Conservation (phyloP, 1,284 basidiomycete species). For the Takashimella koratensis region DNA sequence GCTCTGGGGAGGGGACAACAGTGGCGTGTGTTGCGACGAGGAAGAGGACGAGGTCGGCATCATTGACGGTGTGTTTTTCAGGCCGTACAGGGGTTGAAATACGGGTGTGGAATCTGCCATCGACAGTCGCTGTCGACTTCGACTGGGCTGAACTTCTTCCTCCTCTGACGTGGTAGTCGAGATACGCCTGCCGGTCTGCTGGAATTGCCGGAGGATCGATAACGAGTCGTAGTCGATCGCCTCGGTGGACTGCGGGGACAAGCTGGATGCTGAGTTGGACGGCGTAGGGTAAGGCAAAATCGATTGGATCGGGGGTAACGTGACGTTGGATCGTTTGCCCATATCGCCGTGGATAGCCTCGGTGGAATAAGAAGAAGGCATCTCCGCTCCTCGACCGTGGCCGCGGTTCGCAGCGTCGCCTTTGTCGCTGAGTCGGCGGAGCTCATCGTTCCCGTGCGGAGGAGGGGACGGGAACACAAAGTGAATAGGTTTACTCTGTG, state of each 20-base stretch:
- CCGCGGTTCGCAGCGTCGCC: not conserved
- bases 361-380: not conserved
- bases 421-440: not conserved
- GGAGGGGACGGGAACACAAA: slow-evolving; percentile 33
- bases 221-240: slow-evolving; percentile 11
- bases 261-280: not conserved
- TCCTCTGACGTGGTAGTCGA: slow-evolving; percentile 40
- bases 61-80: not conserved
- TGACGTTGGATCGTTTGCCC: slow-evolving; percentile 4
- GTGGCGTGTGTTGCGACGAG: not conserved
- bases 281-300: not conserved
- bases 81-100: not conserved
- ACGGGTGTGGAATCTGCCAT: not conserved
- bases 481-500: slow-evolving; percentile 24
- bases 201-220: slow-evolving; percentile 18
- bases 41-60: slow-evolving; percentile 5
- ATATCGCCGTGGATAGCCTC: slow-evolving; percentile 4
- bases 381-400: not conserved
- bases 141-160: slow-evolving; percentile 31
- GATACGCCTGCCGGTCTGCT: slow-evolving; percentile 28
- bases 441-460: not conserved
- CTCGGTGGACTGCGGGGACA: not conserved
- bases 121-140: slow-evolving; percentile 18
- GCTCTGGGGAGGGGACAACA: not conserved
- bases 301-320: slow-evolving; percentile 10